Percentiles rank a stretch among this genome's conserved stretches.
These are phyloP conservation scores for Candida nonsorbophila DNA, from an alignment of 805 yeast genomes.

Conservation along the genomic window DNA sequence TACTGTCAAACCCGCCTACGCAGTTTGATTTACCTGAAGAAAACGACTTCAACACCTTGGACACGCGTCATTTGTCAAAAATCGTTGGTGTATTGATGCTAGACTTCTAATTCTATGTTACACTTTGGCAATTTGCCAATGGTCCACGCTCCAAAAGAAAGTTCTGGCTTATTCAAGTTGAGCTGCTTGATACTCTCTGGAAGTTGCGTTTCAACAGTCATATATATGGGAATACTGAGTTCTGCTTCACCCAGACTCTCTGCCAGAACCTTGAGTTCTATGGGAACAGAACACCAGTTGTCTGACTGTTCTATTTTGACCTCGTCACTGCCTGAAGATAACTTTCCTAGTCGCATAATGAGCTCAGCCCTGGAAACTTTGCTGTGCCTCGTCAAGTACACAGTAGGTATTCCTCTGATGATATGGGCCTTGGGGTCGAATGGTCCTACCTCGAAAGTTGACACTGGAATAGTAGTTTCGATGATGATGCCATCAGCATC, in stretches of 20 bases:
- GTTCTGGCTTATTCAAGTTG: slow-evolving; percentile 9
- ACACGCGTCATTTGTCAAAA: slow-evolving; percentile 49
- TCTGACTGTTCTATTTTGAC: slow-evolving; percentile 16
- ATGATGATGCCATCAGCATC: slow-evolving; percentile 5
- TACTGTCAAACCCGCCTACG: slow-evolving; percentile 2
- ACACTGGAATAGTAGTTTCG: slow-evolving; percentile 19
- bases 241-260: neutral
- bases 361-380: slow-evolving; percentile 25
- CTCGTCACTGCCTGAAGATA: slow-evolving; percentile 11
- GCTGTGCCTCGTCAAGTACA: slow-evolving; percentile 22
- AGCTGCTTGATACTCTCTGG: slow-evolving; percentile 15
- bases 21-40: slow-evolving; percentile 3
- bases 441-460: slow-evolving; percentile 16
- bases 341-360: slow-evolving; percentile 15
- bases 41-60: slow-evolving; percentile 28
- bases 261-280: slow-evolving; percentile 10
- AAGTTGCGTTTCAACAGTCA: slow-evolving; percentile 18
- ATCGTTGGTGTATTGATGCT: slow-evolving; percentile 53
- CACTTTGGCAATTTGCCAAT: slow-evolving; percentile 2
- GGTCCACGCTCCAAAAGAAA: slow-evolving; percentile 24
- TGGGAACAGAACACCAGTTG: slow-evolving; percentile 33
- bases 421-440: slow-evolving; percentile 13
- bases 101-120: slow-evolving; percentile 37
- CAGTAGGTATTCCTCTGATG: slow-evolving; percentile 30
- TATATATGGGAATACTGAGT: slow-evolving; percentile 24